These are phyloP conservation scores for Mortierella polycephala DNA, from an alignment of 371 early-diverging fungal species.

Conservation along the genomic window DNA sequence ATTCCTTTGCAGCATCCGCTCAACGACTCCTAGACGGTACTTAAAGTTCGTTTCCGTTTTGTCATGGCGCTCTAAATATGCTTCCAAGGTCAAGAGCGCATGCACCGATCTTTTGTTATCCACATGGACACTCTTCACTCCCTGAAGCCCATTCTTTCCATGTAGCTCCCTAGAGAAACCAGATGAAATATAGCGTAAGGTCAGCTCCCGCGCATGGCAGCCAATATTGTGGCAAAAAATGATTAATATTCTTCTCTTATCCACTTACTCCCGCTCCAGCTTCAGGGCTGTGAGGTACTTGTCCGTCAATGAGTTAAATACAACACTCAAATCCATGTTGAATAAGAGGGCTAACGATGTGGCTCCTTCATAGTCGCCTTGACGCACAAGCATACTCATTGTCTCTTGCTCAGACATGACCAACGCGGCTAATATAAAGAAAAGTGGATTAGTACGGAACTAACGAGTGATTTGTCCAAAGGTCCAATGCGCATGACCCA, in stretches of 20 bases:
- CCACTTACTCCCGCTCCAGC: constrained; percentile 37
- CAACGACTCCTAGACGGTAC: constrained; percentile 28
- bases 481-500: not conserved
- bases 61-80: constrained; percentile 37
- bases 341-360: constrained; percentile 26
- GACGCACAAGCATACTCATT: constrained; percentile 18
- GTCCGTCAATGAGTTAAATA: constrained; percentile 38
- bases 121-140: not conserved
- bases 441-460: not conserved
- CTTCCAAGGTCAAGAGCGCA: constrained; percentile 21
- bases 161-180: constrained; percentile 13
- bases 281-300: constrained; percentile 24
- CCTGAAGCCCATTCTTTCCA: constrained; percentile 14
- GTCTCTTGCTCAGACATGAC: constrained; percentile 28
- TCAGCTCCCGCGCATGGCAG: not conserved
- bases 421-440: constrained; percentile 13
- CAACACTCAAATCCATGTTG: constrained; percentile 24
- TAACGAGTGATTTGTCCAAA: not conserved
- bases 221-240: not conserved
- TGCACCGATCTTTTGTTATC: constrained; percentile 14
- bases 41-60: constrained; percentile 24
- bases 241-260: not conserved
- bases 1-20: constrained; percentile 26
- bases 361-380: constrained; percentile 31
- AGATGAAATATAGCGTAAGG: not conserved